Percentiles rank a stretch among this genome's conserved stretches.
Conservation (phyloP, 768 basidiomycete genomes). For the Naganishia onofrii region DNA sequence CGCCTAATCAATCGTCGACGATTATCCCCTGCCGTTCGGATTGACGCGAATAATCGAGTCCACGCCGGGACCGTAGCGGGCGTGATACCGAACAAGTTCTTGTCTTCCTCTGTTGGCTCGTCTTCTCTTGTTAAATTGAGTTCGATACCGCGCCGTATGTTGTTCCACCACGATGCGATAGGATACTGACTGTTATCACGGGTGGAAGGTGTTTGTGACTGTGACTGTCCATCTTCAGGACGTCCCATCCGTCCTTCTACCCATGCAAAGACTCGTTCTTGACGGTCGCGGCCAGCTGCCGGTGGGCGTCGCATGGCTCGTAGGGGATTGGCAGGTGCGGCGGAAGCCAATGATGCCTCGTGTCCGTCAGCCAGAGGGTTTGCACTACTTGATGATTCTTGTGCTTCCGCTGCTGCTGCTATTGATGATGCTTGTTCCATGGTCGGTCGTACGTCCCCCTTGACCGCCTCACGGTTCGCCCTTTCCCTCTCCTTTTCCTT, state of each 20-base stretch:
- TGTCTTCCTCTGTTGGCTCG: conserved; percentile 1
- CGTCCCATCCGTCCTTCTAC: conserved; percentile 1
- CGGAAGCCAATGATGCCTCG: not conserved
- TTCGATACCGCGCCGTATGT: conserved; percentile 15
- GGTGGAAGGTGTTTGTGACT: not conserved
- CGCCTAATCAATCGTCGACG: conserved; percentile 16
- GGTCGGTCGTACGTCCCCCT: not conserved
- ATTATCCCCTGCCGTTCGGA: conserved; percentile 17
- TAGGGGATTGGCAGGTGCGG: not conserved
- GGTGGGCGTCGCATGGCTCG: not conserved
- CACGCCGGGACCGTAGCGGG: not conserved
- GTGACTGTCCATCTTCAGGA: conserved; percentile 9
- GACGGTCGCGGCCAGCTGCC: not conserved
- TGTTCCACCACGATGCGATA: conserved; percentile 15
- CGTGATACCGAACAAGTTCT: conserved; percentile 14
- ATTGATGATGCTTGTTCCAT: not conserved
- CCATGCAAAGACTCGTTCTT: conserved; percentile 10
- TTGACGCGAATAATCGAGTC: conserved; percentile 15
- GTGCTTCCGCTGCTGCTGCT: not conserved
- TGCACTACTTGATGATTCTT: not conserved
- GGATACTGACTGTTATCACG: not conserved
- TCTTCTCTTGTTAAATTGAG: conserved; percentile 14
- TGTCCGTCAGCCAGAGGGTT: not conserved
- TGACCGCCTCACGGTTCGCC: not conserved
- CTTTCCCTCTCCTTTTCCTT: conserved; percentile 27